phyloP scores from a whole-genome alignment of 2,329 filamentous ascomycete species.

The Scopulariopsis brevicaulis region DNA sequence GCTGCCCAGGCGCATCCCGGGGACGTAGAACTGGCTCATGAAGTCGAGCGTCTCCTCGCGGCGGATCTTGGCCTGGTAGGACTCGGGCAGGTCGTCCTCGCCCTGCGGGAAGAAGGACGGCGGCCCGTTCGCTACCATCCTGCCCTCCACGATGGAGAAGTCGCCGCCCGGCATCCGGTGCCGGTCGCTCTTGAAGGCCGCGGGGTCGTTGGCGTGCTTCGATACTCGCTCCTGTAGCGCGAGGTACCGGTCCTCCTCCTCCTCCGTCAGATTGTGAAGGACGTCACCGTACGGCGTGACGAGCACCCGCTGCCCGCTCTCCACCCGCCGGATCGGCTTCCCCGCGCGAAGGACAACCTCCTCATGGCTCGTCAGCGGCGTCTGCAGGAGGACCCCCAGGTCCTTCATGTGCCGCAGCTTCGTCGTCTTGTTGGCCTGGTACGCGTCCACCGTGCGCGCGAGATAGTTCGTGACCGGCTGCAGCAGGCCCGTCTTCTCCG shows the following conservation, averaged over 20 bases:
- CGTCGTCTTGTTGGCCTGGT: constrained; percentile 1
- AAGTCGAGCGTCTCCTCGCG: constrained; percentile 55
- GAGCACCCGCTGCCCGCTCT: constrained; percentile 50
- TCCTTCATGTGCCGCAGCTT: not conserved
- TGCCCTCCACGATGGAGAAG: constrained; percentile 52
- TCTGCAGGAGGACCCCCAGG: not conserved
- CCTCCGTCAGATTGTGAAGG: constrained; percentile 56
- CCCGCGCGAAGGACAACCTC: constrained; percentile 13
- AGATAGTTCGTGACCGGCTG: constrained; percentile 18
- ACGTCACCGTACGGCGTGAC: constrained; percentile 69
- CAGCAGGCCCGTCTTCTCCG: constrained; percentile 24
- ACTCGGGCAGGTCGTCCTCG: constrained; percentile 33
- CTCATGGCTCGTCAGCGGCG: constrained; percentile 6
- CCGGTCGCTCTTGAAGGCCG: constrained; percentile 38
- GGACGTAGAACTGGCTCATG: constrained; percentile 58
- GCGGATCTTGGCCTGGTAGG: constrained; percentile 54
- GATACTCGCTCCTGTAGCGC: constrained; percentile 52
- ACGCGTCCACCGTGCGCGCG: not conserved
- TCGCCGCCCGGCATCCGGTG: constrained; percentile 42
- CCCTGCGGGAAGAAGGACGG: constrained; percentile 48
- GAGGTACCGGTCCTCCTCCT: constrained; percentile 61
- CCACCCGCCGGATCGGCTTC: constrained; percentile 46
- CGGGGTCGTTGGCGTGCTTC: constrained; percentile 34
- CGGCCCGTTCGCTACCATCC: constrained; percentile 52
- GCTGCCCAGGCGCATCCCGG: constrained; percentile 41